These are phyloP conservation scores for Globisporangium okanoganense DNA, from an alignment of 352 stramenopile genomes.

Conservation along the genomic window DNA sequence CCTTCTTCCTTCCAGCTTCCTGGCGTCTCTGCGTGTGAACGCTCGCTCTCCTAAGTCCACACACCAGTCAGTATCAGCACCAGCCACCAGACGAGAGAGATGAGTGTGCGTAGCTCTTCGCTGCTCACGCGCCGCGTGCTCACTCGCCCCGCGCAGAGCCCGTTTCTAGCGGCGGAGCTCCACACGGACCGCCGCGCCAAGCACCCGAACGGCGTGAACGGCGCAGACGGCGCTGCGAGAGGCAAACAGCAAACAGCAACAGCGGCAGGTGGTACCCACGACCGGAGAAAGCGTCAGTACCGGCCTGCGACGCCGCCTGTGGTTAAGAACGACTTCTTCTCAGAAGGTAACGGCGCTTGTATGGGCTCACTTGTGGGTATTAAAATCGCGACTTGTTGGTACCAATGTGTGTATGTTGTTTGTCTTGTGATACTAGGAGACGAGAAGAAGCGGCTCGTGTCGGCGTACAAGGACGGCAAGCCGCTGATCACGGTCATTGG, in stretches of 20 bases:
- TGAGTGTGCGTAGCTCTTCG: conserved; percentile 14
- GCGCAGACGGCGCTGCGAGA: not conserved
- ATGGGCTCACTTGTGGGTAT: not conserved
- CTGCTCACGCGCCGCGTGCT: conserved; percentile 16
- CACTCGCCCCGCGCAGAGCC: conserved; percentile 1
- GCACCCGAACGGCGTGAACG: conserved; percentile 9
- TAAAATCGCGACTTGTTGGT: not conserved
- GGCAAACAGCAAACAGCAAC: not conserved
- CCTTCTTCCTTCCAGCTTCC: not conserved
- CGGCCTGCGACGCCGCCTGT: not conserved
- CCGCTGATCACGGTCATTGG: conserved; percentile 86
- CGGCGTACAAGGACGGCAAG: conserved; percentile 77
- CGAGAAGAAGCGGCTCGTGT: conserved; percentile 40
- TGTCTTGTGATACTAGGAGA: conserved; percentile 19
- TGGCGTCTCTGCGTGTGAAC: not conserved
- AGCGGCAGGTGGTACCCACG: not conserved
- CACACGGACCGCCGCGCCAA: conserved; percentile 16
- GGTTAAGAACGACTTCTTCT: conserved; percentile 11
- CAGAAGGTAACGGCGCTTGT: conserved; percentile 11
- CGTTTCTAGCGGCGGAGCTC: conserved; percentile 6
- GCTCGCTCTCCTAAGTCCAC: not conserved
- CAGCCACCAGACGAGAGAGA: not conserved
- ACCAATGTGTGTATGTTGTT: not conserved
- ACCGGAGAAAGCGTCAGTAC: conserved; percentile 20
- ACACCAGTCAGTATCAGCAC: not conserved